Conservation (phyloP, 345 rosid genomes). For the Populus tremula region DNA sequence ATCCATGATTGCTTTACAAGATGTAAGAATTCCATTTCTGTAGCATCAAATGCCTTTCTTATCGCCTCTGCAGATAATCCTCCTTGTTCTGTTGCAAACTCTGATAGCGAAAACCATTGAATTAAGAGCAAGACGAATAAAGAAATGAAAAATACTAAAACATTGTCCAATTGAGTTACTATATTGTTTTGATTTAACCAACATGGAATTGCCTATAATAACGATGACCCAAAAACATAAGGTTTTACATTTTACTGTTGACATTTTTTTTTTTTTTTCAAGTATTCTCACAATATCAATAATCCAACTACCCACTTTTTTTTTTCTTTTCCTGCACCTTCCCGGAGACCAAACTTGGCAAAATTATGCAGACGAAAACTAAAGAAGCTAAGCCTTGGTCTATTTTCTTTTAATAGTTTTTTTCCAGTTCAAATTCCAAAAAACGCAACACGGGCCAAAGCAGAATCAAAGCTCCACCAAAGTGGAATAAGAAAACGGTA, state of each 20-base stretch:
- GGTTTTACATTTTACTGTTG: neutral
- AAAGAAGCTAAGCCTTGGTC: neutral
- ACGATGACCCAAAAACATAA: too few species aligned
- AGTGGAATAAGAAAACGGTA: neutral
- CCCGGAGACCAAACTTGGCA: neutral
- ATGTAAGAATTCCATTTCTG: constrained; percentile 55
- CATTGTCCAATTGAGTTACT: too few species aligned
- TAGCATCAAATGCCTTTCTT: constrained; percentile 45
- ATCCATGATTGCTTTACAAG: constrained; percentile 49
- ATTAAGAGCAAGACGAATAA: neutral
- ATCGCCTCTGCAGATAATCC: constrained; percentile 54
- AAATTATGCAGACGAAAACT: too few species aligned
- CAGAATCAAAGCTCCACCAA: neutral
- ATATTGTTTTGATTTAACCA: neutral
- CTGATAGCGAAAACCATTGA: constrained; percentile 23
- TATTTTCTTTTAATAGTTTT: neutral
- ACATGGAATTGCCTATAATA: neutral
- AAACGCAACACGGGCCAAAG: neutral
- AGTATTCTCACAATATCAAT: too few species aligned
- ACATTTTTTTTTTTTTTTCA: neutral
- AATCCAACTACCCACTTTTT: neutral
- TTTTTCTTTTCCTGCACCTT: neutral
- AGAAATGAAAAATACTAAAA: neutral
- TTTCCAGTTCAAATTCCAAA: neutral
- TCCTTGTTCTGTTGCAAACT: constrained; percentile 44